A percentile compares a stretch with the other conserved stretches of the same genome.
These are phyloP conservation scores for Puccinia horiana DNA, from an alignment of 1,284 basidiomycete species.

Conservation along the genomic window DNA sequence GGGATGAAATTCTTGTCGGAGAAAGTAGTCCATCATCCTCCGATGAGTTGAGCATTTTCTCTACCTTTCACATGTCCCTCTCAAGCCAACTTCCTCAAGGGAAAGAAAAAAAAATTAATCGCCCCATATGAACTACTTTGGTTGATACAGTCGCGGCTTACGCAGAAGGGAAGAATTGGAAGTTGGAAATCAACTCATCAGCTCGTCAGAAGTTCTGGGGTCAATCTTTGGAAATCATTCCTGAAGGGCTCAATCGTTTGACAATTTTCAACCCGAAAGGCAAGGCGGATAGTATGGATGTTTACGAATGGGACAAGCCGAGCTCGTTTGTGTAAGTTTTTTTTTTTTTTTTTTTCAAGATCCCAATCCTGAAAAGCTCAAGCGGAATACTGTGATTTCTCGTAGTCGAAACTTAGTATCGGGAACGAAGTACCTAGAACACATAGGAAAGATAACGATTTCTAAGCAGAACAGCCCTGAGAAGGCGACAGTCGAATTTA, in stretches of 20 bases:
- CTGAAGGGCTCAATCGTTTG: slow-evolving; percentile 43
- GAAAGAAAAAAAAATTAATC: background rate
- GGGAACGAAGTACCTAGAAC: slow-evolving; percentile 82
- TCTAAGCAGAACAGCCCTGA: slow-evolving; percentile 65
- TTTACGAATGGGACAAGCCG: slow-evolving; percentile 52
- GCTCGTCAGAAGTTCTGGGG: slow-evolving; percentile 89
- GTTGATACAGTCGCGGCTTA: slow-evolving; percentile 68
- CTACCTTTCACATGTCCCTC: background rate
- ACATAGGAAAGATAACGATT: slow-evolving; percentile 72
- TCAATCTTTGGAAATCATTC: slow-evolving; percentile 54
- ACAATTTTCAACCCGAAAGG: slow-evolving; percentile 17
- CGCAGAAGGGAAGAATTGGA: slow-evolving; percentile 75
- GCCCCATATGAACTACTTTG: background rate
- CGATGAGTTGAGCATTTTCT: slow-evolving; percentile 60
- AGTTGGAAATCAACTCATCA: slow-evolving; percentile 69
- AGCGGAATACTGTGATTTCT: background rate
- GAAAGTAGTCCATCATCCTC: slow-evolving; percentile 82
- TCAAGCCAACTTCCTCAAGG: background rate
- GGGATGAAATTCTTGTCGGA: slow-evolving; percentile 73
- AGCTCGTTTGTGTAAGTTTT: slow-evolving; percentile 45
- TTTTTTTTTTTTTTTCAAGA: background rate
- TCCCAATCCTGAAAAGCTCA: background rate
- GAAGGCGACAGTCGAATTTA: slow-evolving; percentile 74
- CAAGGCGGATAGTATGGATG: slow-evolving; percentile 35
- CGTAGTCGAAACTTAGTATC: slow-evolving; percentile 75